Conservation (phyloP, 73 alveolate genomes). For the Paramecium bursaria region DNA sequence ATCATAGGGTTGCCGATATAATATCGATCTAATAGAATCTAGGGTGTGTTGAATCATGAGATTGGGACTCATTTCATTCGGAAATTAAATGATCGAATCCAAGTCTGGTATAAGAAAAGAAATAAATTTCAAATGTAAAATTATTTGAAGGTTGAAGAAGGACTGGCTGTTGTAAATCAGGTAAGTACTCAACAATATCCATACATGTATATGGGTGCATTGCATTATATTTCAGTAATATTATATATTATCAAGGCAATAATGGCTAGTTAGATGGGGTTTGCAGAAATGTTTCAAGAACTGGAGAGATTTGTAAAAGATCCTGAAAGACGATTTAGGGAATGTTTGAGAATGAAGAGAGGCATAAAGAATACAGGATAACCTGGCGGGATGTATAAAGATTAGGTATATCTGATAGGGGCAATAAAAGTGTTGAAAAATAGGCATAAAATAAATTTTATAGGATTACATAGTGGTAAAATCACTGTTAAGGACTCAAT, state of each 20-base stretch:
- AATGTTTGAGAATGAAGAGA: conserved; percentile 84
- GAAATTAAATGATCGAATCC: conserved; percentile 76
- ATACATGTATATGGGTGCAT: conserved; percentile 80
- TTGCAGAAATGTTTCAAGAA: conserved; percentile 79
- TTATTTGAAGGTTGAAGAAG: conserved; percentile 84
- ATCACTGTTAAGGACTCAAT: conserved; percentile 79
- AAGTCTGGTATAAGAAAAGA: conserved; percentile 81
- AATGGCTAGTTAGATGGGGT: conserved; percentile 74
- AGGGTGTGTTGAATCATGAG: conserved; percentile 88
- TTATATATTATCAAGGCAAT: neutral
- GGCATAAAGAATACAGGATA: conserved; percentile 85
- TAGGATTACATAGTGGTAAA: conserved; percentile 78
- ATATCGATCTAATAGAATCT: conserved; percentile 79
- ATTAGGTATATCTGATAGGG: conserved; percentile 85
- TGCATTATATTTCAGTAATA: conserved; percentile 79
- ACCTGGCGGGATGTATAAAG: conserved; percentile 88
- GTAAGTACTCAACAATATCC: conserved; percentile 67
- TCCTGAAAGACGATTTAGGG: conserved; percentile 81
- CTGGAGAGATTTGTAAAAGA: conserved; percentile 79
- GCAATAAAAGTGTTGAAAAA: conserved; percentile 78
- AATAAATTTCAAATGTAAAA: conserved; percentile 80
- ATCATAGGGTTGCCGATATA: conserved; percentile 84
- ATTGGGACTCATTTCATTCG: conserved; percentile 90
- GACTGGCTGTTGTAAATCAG: conserved; percentile 82
- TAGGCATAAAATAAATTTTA: conserved; percentile 75